Base-by-base conservation (phyloP, 768 basidiomycete genomes). In the Ramaria rubella region DNA sequence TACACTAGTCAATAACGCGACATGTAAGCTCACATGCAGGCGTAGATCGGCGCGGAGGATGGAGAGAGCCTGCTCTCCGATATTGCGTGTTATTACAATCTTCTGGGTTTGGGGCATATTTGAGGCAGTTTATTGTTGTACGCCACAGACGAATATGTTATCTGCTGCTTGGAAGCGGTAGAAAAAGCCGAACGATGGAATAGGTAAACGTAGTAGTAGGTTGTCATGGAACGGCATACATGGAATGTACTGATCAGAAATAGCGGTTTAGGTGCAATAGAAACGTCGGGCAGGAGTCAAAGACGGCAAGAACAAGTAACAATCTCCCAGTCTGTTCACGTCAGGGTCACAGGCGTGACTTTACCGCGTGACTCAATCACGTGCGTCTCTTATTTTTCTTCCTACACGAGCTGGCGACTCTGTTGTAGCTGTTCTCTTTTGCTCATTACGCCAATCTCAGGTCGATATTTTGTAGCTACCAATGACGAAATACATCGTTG, bases 401-500 rank as follows among this genome's bases (percentile, higher is more conserved):
- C 36, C 24, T 48, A 48, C 46, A 26, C 46, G 46, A 15, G 21
- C 17, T 9, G 24, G 45, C 29, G 14, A 15, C 45, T 5, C 14
- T 12, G 19, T 40, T 17, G n/a, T 42, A n/a, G 11, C 11, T 12
- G 40, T 42, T 19, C 38, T 17, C 38, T 42, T 42, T 17, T 21
- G n/a, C 40, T n/a, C n/a, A n/a, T n/a, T n/a, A n/a, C 40, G n/a
- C 17, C 40, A n/a, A 12, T 40, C 5, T 42, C 40, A 42, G 23
- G 11, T 2, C 23, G n/a, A 8, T 21, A 6, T 42, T 19, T 42
- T 40, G 40, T 14, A 21, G 34, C 24, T 23, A 8, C 54, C 49
- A 33, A 94, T 94, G 89, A 93, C 90, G 59, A 97, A 97, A 75
- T 98, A 91, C 75, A 98, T 97, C 66, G 65, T 98, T 61, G 91